A percentile compares a stretch with the other conserved stretches of the same genome.
These are phyloP conservation scores for Plasmodium gaboni DNA, from an alignment of 169 alveolate genomes.

Conservation along the genomic window DNA sequence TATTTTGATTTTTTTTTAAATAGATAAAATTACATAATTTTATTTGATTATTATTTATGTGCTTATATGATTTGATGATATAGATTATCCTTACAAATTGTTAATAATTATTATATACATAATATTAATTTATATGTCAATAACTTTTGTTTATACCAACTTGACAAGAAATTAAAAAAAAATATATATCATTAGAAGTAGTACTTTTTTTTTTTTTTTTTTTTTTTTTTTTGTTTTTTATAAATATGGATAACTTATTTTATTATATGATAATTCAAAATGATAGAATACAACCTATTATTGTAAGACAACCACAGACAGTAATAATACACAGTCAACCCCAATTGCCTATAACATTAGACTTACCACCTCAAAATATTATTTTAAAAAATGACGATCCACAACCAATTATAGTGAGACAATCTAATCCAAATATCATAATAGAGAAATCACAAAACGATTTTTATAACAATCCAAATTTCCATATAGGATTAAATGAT, in stretches of 20 bases:
- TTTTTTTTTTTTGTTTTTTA: background rate
- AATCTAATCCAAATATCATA: conserved; percentile 65
- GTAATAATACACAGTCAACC: conserved; percentile 49
- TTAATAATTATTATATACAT: too few species aligned
- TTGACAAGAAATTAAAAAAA: too few species aligned
- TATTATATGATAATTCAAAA: conserved; percentile 46
- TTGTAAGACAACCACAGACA: conserved; percentile 69
- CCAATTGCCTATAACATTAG: conserved; percentile 59
- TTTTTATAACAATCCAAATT: conserved; percentile 27
- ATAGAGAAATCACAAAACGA: conserved; percentile 45
- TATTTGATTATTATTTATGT: too few species aligned
- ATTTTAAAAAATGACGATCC: conserved; percentile 74
- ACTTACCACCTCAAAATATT: conserved; percentile 74
- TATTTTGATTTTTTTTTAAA: too few species aligned
- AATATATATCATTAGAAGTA: too few species aligned
- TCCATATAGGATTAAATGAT: conserved; percentile 11
- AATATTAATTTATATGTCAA: too few species aligned
- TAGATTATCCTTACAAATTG: too few species aligned
- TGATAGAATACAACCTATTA: conserved; percentile 61
- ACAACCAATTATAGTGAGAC: conserved; percentile 76
- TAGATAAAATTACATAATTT: too few species aligned
- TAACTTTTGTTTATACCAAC: too few species aligned
- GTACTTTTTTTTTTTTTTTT: background rate
- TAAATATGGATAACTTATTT: conserved; percentile 50
- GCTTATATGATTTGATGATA: too few species aligned